These are phyloP conservation scores for Streptanthus diversifolius DNA, from an alignment of 345 rosid species.

Conservation along the genomic window DNA sequence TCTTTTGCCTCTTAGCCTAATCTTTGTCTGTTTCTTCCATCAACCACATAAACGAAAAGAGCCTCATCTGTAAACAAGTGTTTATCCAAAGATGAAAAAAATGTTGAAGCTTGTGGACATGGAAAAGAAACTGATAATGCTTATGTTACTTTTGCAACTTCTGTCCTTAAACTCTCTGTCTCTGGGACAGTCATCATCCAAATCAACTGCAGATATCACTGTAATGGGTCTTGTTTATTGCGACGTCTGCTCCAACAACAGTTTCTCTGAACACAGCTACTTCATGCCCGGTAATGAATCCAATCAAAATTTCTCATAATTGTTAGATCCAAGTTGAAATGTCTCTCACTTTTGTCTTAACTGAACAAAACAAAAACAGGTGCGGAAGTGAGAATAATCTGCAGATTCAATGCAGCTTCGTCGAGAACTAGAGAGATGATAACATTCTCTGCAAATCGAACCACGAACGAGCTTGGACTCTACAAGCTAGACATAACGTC, in stretches of 20 bases:
- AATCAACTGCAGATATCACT: constrained; percentile 50
- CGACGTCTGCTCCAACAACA: constrained; percentile 94
- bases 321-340: neutral
- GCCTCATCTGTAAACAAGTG: constrained; percentile 25
- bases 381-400: constrained; percentile 76
- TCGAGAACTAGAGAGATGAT: constrained; percentile 65
- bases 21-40: constrained; percentile 31
- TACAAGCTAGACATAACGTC: constrained; percentile 82
- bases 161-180: constrained; percentile 40
- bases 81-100: constrained; percentile 24
- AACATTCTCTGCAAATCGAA: constrained; percentile 77
- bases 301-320: neutral
- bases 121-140: constrained; percentile 24
- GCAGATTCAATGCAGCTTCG: constrained; percentile 65
- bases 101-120: constrained; percentile 14
- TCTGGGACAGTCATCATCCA: constrained; percentile 33
- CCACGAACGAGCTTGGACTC: constrained; percentile 69
- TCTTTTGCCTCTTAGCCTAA: constrained; percentile 21
- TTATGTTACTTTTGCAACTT: constrained; percentile 42
- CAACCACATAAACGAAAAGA: constrained; percentile 37
- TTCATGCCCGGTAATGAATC: constrained; percentile 65
- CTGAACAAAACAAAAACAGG: constrained; percentile 40
- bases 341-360: neutral
- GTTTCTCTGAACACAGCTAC: constrained; percentile 90
- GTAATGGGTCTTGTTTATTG: constrained; percentile 94